Conservation (phyloP, 2,329 filamentous ascomycete genomes). For the Diaporthe velutina region DNA sequence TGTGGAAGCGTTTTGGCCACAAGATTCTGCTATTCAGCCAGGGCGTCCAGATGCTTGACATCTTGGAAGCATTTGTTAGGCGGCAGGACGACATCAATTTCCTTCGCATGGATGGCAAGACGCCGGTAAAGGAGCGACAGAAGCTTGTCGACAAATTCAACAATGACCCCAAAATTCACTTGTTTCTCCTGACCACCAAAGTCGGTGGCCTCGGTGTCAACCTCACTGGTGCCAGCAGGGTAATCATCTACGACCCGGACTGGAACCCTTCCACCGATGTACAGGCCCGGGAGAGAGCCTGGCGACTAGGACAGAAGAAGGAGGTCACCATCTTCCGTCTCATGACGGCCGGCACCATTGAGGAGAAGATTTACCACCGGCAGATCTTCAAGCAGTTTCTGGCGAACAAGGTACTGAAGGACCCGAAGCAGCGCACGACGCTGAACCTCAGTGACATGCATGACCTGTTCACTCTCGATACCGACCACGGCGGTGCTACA, state of each 20-base stretch:
- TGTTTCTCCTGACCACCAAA: conserved; percentile 95
- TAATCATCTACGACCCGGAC: conserved; percentile 98
- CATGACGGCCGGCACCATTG: conserved; percentile 98
- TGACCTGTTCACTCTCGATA: conserved; percentile 87
- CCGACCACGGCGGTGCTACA: conserved; percentile 76
- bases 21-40: conserved; percentile 96
- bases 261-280: conserved; percentile 99
- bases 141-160: conserved; percentile 94
- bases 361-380: conserved; percentile 99
- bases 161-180: conserved; percentile 79
- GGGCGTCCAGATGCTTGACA: conserved; percentile 94
- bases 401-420: conserved; percentile 94
- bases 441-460: conserved; percentile 93
- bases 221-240: conserved; percentile 91
- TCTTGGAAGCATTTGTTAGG: conserved; percentile 85
- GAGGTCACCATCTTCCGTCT: conserved; percentile 96
- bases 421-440: conserved; percentile 91
- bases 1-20: conserved; percentile 92
- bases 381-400: conserved; percentile 99
- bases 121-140: conserved; percentile 89
- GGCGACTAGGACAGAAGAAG: conserved; percentile 93
- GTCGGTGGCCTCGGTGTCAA: conserved; percentile 96
- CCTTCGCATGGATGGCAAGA: conserved; percentile 93
- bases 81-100: conserved; percentile 79
- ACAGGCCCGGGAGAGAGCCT: conserved; percentile 94